Evolutionary conservation across 768 basidiomycete genomes (phyloP), one percentile per base, ranked within the genome.

Genomic region (Lactarius hatsudake): DNA sequence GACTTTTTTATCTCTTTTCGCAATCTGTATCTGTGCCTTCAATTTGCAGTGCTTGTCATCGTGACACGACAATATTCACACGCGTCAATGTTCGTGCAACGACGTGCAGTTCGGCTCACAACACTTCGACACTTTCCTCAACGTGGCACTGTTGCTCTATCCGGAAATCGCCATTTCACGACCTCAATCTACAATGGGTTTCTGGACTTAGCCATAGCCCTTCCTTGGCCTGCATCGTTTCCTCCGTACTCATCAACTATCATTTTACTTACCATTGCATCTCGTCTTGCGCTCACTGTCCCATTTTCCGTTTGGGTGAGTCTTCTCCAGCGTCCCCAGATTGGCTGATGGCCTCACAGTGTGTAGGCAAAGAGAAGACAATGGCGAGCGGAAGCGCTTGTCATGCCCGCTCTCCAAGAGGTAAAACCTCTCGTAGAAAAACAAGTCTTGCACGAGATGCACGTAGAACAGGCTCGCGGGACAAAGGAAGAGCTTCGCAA

Each of bases 231-330:
- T 28, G 80, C 86, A 0, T 83, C 82, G 12, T 80, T 86, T 69
- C 91, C 92, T 0, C 77, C 86, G 0, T 93, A 93, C 76, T 84
- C 92, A 7, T 83, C 86, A 1, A 87, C 90, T 2, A 91, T 94
- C 66, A 87, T 93, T 61, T 73, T 92, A 3, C 80, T 86, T 63
- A 87, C 91, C 3, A 73, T 90, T 45, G 73, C 82, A 17, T 81
- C 84, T 48, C 86, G 92, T 72, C 77, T 87, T 34, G 80, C 80
- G 2, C 69, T 83, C 63, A 84, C 90, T 6, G 80, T 90, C 15
- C 92, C 92, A 38, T 79, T 89, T 65, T 85, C 89, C 72, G 74
- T 92, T 81, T 93, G 91, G 92, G 92, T 92, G 70, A 66, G 84
- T 74, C 43, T 61, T 17, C 18, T 59, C 36, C 28, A 6, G 59